Evolutionary conservation across 345 rosid species (phyloP).

Genomic region (Corchorus capsularis): DNA sequence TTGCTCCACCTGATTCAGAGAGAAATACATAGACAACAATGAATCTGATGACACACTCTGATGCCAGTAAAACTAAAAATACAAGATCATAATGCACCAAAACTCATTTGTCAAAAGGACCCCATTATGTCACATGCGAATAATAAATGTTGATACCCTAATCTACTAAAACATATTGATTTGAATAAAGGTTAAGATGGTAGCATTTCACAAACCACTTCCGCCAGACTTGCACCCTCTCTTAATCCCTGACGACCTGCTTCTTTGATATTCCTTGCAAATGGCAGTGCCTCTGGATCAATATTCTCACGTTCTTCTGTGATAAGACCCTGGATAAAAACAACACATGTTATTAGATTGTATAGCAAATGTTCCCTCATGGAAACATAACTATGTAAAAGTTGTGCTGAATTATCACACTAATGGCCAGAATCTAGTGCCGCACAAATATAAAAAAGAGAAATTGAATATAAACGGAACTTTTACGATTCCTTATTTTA

Average conservation of each 20-base stretch:
- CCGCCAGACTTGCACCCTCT: constrained; percentile 86
- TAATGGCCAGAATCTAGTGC: too few species aligned
- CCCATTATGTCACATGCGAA: background rate
- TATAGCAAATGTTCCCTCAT: background rate
- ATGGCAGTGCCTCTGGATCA: constrained; percentile 80
- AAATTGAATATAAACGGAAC: background rate
- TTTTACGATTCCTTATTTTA: background rate
- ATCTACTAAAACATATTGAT: background rate
- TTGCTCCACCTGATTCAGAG: constrained; percentile 60
- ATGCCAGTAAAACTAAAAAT: background rate
- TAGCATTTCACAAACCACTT: constrained; percentile 66
- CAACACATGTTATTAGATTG: constrained; percentile 25
- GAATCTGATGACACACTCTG: background rate
- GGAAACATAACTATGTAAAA: background rate
- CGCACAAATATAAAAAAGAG: constrained; percentile 2
- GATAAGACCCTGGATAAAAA: constrained; percentile 71
- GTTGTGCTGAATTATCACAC: background rate
- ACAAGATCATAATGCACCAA: background rate
- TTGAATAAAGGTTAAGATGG: background rate
- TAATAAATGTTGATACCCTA: background rate
- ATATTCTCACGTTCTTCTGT: constrained; percentile 77
- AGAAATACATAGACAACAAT: background rate
- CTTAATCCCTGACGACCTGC: constrained; percentile 80
- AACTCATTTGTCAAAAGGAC: constrained; percentile 1
- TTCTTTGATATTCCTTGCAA: constrained; percentile 82